Conservation (phyloP, 2,329 filamentous ascomycete species). For the Trichophyton schoenleinii region DNA sequence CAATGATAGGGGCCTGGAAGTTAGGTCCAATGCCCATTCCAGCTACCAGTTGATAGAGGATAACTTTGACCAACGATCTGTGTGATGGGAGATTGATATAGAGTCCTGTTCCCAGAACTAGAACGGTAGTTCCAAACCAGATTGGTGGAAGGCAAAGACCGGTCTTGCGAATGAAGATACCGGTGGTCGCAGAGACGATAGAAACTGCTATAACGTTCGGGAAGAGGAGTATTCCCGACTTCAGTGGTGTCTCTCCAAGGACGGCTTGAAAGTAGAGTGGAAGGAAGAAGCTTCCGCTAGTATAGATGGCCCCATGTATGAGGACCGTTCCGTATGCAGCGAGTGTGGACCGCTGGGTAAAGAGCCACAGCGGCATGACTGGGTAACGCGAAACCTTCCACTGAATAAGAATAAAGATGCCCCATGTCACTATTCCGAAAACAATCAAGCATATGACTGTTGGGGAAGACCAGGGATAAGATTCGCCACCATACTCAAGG, state of each 20-base stretch:
- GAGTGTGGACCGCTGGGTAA: constrained; percentile 52
- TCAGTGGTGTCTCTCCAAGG: constrained; percentile 53
- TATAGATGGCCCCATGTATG: constrained; percentile 65
- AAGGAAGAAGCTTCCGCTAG: constrained; percentile 65
- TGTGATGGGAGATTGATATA: constrained; percentile 45
- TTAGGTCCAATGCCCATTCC: constrained; percentile 50
- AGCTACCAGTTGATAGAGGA: constrained; percentile 46
- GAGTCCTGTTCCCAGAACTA: constrained; percentile 49
- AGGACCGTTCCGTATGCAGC: constrained; percentile 56
- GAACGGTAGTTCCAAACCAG: constrained; percentile 31
- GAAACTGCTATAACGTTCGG: constrained; percentile 49
- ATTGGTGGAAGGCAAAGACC: constrained; percentile 49
- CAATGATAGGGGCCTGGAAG: constrained; percentile 50
- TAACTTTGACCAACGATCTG: constrained; percentile 39
- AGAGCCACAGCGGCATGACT: constrained; percentile 61
- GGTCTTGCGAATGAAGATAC: constrained; percentile 60
- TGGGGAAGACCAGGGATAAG: constrained; percentile 60
- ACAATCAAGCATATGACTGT: constrained; percentile 66
- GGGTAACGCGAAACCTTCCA: constrained; percentile 56
- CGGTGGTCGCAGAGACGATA: constrained; percentile 44
- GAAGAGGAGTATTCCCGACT: constrained; percentile 64
- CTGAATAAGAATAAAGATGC: constrained; percentile 60
- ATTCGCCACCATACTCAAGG: constrained; percentile 68
- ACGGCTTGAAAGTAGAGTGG: constrained; percentile 76
- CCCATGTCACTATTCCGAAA: constrained; percentile 53